phyloP scores from a whole-genome alignment of 2,329 filamentous ascomycete genomes.

The Mycogone perniciosa region DNA sequence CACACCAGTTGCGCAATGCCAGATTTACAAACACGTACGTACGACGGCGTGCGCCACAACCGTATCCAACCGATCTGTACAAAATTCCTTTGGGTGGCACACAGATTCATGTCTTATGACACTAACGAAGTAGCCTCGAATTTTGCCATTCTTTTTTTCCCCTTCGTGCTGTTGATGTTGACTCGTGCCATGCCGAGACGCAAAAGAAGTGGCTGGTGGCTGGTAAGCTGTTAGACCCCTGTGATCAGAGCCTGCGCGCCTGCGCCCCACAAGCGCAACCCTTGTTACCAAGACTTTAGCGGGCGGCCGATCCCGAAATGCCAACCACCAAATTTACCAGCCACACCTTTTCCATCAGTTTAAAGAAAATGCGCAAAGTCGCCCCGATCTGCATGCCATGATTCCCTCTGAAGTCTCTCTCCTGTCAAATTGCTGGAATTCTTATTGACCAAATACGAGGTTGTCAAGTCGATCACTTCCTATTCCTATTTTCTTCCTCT shows the following conservation, averaged over 20 bases:
- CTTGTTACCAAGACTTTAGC: not conserved
- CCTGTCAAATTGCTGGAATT: conserved; percentile 2
- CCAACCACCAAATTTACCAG: conserved; percentile 14
- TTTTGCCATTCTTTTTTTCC: too few relatives aligned
- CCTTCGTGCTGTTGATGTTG: not conserved
- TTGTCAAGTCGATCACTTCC: conserved; percentile 3
- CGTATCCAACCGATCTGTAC: not conserved
- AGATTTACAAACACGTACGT: not conserved
- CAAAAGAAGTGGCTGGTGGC: conserved; percentile 11
- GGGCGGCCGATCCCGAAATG: conserved; percentile 10
- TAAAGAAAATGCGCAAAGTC: conserved; percentile 1
- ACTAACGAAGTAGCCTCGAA: too few relatives aligned
- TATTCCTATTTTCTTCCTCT: conserved; percentile 1
- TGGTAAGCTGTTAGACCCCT: not conserved
- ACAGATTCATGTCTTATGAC: too few relatives aligned
- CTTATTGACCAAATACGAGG: conserved; percentile 2
- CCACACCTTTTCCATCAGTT: conserved; percentile 8
- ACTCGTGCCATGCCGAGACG: not conserved
- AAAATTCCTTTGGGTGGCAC: too few relatives aligned
- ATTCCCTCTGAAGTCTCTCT: conserved; percentile 1
- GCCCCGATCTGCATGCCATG: not conserved
- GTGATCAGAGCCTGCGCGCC: not conserved
- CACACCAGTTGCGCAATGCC: not conserved
- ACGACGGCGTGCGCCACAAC: not conserved
- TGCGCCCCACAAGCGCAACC: not conserved